phyloP scores from a whole-genome alignment of 345 rosid genomes.

The Fremontodendron californicum region DNA sequence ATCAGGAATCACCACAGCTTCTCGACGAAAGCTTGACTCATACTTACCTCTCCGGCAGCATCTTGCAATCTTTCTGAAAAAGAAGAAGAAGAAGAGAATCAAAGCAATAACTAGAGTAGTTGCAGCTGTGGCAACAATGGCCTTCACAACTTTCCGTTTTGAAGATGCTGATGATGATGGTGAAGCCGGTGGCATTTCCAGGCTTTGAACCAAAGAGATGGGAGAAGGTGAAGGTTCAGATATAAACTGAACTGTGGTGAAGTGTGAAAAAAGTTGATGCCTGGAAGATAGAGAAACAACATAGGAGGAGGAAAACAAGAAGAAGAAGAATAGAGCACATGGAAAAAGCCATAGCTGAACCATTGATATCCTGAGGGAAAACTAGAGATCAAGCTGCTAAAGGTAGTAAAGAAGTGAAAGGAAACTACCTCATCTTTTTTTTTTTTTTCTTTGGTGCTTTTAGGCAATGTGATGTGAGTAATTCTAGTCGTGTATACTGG shows the following conservation, averaged over 20 bases:
- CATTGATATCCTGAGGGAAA: constrained; percentile 1
- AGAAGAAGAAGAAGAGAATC: constrained; percentile 27
- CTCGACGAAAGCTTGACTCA: constrained; percentile 30
- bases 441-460: not conserved
- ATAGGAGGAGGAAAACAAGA: constrained; percentile 4
- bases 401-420: not conserved
- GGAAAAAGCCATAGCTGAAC: constrained; percentile 9
- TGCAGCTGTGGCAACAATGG: constrained; percentile 25
- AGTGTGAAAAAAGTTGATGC: not conserved
- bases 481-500: constrained; percentile 1
- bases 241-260: not conserved
- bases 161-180: constrained; percentile 1
- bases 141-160: constrained; percentile 16
- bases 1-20: constrained; percentile 23
- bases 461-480: not conserved
- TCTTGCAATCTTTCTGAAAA: constrained; percentile 20
- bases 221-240: constrained; percentile 7
- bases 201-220: not conserved
- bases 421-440: not conserved
- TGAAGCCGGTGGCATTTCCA: constrained; percentile 11
- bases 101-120: constrained; percentile 25
- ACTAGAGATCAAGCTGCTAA: not conserved
- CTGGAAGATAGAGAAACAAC: constrained; percentile 10
- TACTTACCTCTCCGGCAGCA: constrained; percentile 4
- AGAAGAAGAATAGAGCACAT: not conserved